Percentiles rank a stretch among this genome's conserved stretches.
Conservation (phyloP, 352 stramenopile species). For the Pythium sukuiense region DNA sequence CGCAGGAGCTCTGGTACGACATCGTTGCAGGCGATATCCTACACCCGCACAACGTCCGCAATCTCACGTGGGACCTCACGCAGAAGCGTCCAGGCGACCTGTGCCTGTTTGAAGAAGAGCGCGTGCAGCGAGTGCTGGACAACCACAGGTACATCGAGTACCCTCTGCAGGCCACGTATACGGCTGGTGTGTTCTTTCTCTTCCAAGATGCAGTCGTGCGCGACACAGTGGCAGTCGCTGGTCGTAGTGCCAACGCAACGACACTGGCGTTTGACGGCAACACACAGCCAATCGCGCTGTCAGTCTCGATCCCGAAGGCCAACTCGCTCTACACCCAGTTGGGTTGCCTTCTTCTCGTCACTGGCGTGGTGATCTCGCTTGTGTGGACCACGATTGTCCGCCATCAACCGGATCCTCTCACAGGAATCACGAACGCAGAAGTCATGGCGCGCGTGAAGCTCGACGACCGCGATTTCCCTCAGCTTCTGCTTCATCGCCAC, state of each 20-base stretch:
- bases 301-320: background rate
- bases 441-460: background rate
- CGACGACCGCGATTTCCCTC: background rate
- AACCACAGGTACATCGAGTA: constrained; percentile 6
- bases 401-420: background rate
- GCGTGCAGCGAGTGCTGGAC: background rate
- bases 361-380: background rate
- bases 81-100: background rate
- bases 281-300: background rate
- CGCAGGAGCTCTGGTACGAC: background rate
- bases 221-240: background rate
- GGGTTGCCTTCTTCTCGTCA: background rate
- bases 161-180: background rate
- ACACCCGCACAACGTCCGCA: background rate
- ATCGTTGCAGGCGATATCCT: background rate
- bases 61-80: background rate
- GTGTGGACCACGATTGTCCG: background rate
- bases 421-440: background rate
- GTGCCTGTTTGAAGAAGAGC: background rate
- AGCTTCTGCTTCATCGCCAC: background rate
- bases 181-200: background rate
- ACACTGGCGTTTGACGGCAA: background rate
- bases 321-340: background rate
- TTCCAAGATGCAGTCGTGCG: background rate
- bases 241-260: background rate